phyloP scores from a whole-genome alignment of 1,139 yeast genomes.

The Nadsonia commutata region DNA sequence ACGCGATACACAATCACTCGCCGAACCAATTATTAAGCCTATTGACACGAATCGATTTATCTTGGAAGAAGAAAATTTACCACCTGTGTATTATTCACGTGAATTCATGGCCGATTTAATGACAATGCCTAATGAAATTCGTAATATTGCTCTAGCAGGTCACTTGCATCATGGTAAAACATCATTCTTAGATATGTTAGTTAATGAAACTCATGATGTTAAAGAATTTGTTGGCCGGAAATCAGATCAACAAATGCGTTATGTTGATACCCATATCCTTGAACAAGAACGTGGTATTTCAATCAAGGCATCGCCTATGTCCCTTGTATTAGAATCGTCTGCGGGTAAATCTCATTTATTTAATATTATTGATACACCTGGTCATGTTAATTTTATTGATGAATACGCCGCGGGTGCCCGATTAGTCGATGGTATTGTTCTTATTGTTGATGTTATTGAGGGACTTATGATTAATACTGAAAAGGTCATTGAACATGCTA shows the following conservation, averaged over 20 bases:
- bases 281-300: constrained; percentile 64
- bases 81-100: constrained; percentile 46
- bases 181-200: constrained; percentile 53
- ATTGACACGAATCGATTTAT: constrained; percentile 29
- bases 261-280: constrained; percentile 53
- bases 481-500: constrained; percentile 33
- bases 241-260: constrained; percentile 35
- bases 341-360: constrained; percentile 42
- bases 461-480: constrained; percentile 51
- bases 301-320: constrained; percentile 46
- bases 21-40: constrained; percentile 59
- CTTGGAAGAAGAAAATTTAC: constrained; percentile 39
- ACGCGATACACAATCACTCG: constrained; percentile 36
- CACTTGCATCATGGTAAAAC: constrained; percentile 82
- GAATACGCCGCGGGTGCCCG: constrained; percentile 48
- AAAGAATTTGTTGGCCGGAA: constrained; percentile 22
- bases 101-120: constrained; percentile 42
- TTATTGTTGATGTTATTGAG: constrained; percentile 76
- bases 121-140: constrained; percentile 45
- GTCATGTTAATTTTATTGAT: constrained; percentile 72
- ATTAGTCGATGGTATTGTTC: constrained; percentile 48
- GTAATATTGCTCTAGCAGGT: constrained; percentile 78
- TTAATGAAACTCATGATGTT: constrained; percentile 43
- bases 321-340: constrained; percentile 45
- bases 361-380: constrained; percentile 77